Evolutionary conservation across 768 basidiomycete species (phyloP).

Genomic region (Leccinum subgranulosum): DNA sequence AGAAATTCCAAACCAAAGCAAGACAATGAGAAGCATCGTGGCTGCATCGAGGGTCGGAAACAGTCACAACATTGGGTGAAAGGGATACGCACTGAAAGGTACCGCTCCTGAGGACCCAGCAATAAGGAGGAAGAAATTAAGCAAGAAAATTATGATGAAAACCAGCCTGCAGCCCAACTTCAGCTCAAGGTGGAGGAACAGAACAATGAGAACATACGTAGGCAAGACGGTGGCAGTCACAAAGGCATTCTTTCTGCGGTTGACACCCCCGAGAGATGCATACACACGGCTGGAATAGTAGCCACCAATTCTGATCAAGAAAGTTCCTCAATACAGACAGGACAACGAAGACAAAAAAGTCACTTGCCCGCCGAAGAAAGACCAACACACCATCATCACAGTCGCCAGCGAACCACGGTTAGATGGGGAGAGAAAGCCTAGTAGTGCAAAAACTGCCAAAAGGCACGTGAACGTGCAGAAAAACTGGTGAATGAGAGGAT

Average conservation of each 20-base stretch:
- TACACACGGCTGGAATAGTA: conserved; percentile 86
- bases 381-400: conserved; percentile 67
- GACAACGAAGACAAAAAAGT: not conserved
- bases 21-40: conserved; percentile 79
- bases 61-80: not conserved
- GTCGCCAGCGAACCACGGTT: conserved; percentile 94
- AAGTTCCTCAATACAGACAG: not conserved
- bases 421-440: conserved; percentile 93
- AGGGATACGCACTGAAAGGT: conserved; percentile 69
- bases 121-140: conserved; percentile 84
- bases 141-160: conserved; percentile 82
- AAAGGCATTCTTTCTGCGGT: conserved; percentile 80
- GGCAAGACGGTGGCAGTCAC: conserved; percentile 87
- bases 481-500: not conserved
- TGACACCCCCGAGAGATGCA: conserved; percentile 64
- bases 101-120: conserved; percentile 93
- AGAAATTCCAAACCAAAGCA: conserved; percentile 93
- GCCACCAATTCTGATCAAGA: conserved; percentile 65
- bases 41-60: conserved; percentile 38
- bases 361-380: conserved; percentile 79
- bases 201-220: conserved; percentile 48
- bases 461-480: conserved; percentile 3
- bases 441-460: conserved; percentile 74
- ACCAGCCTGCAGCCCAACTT: conserved; percentile 52
- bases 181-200: conserved; percentile 2